These are phyloP conservation scores for Solanum bukasovii DNA, from an alignment of 257 asterid species.

Conservation along the genomic window DNA sequence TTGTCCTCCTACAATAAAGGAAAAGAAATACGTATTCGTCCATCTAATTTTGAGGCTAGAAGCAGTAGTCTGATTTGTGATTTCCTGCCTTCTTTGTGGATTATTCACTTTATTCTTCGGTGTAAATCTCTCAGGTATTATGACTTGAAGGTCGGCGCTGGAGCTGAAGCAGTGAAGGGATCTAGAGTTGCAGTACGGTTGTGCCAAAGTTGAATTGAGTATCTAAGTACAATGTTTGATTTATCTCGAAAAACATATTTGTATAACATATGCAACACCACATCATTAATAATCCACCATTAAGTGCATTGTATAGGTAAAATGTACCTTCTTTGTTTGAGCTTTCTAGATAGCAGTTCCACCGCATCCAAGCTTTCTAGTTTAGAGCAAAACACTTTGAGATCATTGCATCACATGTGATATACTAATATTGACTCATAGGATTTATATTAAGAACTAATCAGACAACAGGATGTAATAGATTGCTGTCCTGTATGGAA, in stretches of 20 bases:
- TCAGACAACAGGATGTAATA: neutral
- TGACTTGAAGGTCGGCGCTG: constrained; percentile 82
- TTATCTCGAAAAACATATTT: neutral
- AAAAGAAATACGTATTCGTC: neutral
- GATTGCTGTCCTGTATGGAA: neutral
- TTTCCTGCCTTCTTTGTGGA: neutral
- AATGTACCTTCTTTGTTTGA: neutral
- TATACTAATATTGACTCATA: neutral
- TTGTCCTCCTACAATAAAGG: neutral
- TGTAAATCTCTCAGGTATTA: constrained; percentile 50
- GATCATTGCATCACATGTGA: neutral
- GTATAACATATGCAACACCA: neutral
- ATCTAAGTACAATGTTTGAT: constrained; percentile 26
- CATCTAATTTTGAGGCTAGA: neutral
- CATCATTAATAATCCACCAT: neutral
- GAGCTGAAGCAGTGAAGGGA: constrained; percentile 85
- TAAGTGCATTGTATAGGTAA: neutral
- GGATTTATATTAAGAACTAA: neutral
- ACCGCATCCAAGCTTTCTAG: neutral
- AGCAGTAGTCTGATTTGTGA: neutral
- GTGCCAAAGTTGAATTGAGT: constrained; percentile 52
- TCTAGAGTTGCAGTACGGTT: constrained; percentile 98
- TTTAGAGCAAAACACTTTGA: neutral
- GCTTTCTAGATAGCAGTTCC: neutral
- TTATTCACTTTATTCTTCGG: neutral